Conservation (phyloP, 768 basidiomycete genomes). For the Lanmaoa rubissima region DNA sequence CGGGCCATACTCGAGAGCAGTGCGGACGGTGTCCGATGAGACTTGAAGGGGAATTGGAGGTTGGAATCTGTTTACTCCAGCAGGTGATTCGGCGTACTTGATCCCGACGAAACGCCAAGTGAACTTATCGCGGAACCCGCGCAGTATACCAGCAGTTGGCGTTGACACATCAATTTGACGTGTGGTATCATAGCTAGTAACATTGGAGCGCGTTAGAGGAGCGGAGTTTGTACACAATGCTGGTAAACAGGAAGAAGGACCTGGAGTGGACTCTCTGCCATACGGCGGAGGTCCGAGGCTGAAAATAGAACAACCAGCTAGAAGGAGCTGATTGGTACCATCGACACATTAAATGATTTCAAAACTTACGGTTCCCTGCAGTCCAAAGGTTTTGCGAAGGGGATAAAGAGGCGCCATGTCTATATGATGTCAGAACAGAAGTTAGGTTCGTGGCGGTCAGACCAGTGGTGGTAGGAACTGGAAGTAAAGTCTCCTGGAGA, state of each 20-base stretch:
- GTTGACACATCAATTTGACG: conserved; percentile 14
- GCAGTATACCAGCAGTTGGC: conserved; percentile 9
- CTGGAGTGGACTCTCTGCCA: background rate
- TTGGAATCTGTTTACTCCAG: conserved; percentile 3
- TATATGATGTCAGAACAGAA: background rate
- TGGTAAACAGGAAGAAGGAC: conserved; percentile 1
- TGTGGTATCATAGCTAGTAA: conserved; percentile 8
- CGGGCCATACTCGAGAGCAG: conserved; percentile 7
- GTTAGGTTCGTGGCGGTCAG: background rate
- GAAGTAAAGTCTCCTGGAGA: conserved; percentile 8
- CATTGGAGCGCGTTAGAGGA: conserved; percentile 14
- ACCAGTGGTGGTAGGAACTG: background rate
- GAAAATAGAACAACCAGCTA: background rate
- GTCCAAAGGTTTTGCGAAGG: conserved; percentile 8
- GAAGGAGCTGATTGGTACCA: background rate
- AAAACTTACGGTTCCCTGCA: background rate
- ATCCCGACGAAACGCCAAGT: conserved; percentile 12
- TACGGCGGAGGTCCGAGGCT: background rate
- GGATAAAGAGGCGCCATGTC: conserved; percentile 4
- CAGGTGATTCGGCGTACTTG: conserved; percentile 12
- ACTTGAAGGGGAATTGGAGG: conserved; percentile 8
- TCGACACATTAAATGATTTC: background rate
- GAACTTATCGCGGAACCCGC: conserved; percentile 16
- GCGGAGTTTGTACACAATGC: conserved; percentile 16
- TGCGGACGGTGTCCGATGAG: background rate